Evolutionary conservation across 1,284 basidiomycete genomes (phyloP), one percentile per base, ranked within the genome.

Genomic region (Marasmius oreades): DNA sequence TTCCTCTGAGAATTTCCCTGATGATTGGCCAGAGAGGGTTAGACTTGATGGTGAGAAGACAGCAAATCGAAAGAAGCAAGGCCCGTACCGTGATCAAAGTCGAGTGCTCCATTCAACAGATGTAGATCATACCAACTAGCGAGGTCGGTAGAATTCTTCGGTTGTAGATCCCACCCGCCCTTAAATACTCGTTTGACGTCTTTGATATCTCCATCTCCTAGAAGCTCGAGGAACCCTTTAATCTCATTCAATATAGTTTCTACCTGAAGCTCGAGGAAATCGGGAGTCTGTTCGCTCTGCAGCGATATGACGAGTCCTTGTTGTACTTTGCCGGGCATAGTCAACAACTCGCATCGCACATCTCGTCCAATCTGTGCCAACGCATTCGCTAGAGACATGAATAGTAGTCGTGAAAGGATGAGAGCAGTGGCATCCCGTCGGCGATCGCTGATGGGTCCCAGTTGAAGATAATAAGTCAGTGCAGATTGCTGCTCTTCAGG

Each of bases 1-100:
- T 33, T 50, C 47, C 28, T 28, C 47, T 16, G 47, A 50, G 28
- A 50, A 50, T 50, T 50, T 50, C 8, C 47, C 47, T 50, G 16
- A 10, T 33, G 5, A 46, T 3, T 6, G 12, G 39, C 44, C 10
- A 18, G 1, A 50, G 20, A 11, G 6, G 16, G n/a, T 8, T 50
- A 16, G n/a, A 28, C 2, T 12, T 4, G 26, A 50, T 11, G 2
- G 23, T n/a, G 5, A 31, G 24, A 28, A 4, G 23, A 7, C 8
- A 16, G 20, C 4, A 24, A 12, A 20, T 1, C 2, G 24, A 16
- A 8, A 10, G 33, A n/a, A n/a, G n/a, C n/a, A n/a, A n/a, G n/a
- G n/a, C n/a, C n/a, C 47, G 23, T 26, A 50, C 47, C 47, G 16
- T 31, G 28, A 7, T 50, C 47, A 33, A 50, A 50, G 16, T 31